Evolutionary conservation across 306 rosid species (phyloP), one percentile per base, ranked within the genome.

Genomic region (Boehmeria nivea): DNA sequence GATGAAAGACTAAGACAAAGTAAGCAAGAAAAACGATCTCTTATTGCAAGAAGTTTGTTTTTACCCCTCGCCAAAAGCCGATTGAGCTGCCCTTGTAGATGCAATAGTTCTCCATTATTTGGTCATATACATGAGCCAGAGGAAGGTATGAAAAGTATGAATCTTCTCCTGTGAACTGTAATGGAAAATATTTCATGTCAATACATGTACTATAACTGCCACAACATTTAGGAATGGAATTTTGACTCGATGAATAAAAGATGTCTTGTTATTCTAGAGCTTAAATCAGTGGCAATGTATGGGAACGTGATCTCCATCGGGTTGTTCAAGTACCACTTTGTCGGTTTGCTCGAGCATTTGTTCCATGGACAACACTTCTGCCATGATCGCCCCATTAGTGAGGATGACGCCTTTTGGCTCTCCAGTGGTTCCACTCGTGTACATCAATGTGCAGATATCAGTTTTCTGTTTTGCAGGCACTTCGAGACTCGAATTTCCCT

Each of bases 341-440:
- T 87, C 94, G 15, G 98, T 87, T 28, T 82, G 57, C 12, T 46
- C 17, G 58, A 90, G 83, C 64, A 90, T 50, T 16, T 84, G 85
- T 19, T 90, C 94, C 43, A 75, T 51, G 16, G 94, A 74, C 79
- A 90, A 68, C 54, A 87, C 87, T 76, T 87, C 79, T 15, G 83
- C 38, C 89, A 84, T 72, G 62, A 84, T 60, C 66, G 96, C 91
- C 44, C 68, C 83, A 22, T 87, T 91, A 47, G 68, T 74, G 50
- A 91, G 79, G 51, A 84, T 73, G 25, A 84, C 98, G 12, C 98
- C 94, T 75, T 90, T 87, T n/a, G 98, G 96, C 72, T 87, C 98
- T 13, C 94, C 95, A 0, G 98, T 90, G 8, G 95, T 90, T 72
- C 98, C 98, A 72, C 98, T 90, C 19, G 98, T 90, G 46, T 90